Base-by-base conservation (phyloP, 2,329 filamentous ascomycete species). In the Fusarium irregulare region DNA sequence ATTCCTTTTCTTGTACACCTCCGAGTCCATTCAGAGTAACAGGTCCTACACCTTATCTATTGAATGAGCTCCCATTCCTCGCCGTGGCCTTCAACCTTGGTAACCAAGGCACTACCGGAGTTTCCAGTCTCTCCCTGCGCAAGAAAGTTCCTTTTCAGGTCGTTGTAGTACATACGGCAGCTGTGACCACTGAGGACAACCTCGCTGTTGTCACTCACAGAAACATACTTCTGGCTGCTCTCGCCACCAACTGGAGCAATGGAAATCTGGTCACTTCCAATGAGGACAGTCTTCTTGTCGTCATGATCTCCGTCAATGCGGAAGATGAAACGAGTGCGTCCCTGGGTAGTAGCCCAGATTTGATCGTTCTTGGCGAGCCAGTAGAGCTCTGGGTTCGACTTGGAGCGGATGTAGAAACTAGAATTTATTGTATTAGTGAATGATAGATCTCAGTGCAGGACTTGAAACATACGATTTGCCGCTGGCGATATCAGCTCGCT, bases 371-470 rank as follows among this genome's bases (percentile, higher is more conserved):
- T 62, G 3, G 34, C 58, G 1, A 56, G n/a, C 61, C 59, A 58
- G 14, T 64, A 65, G 2, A 50, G 18, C 13, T 58, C 48, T 2
- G 46, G 51, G 47, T 30, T 65, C 0, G 45, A 48, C n/a, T 65
- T 65, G n/a, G 59, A 65, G 3, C 59, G 51, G 20, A 64, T 64
- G 20, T 58, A 64, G 34, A 53, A 58, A 3, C 51, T 65, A 11
- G 0, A 10, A 0, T 18, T 11, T 18, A 1, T 37, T 0, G 4
- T 1, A 34, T 34, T 0, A 34, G 16, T 34, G 2, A 34, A 18
- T 34, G 2, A 0, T 34, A 1, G 1, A 6, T 34, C 16, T 18
- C 1, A 18, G 16, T 18, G 14, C 1, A 34, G 4, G 8, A 10
- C 4, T 7, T 13, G 4, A 16, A 11, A 23, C 61, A 12, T 56